These are phyloP conservation scores for Tricholoma matsutake DNA, from an alignment of 768 basidiomycete genomes.

Conservation along the genomic window DNA sequence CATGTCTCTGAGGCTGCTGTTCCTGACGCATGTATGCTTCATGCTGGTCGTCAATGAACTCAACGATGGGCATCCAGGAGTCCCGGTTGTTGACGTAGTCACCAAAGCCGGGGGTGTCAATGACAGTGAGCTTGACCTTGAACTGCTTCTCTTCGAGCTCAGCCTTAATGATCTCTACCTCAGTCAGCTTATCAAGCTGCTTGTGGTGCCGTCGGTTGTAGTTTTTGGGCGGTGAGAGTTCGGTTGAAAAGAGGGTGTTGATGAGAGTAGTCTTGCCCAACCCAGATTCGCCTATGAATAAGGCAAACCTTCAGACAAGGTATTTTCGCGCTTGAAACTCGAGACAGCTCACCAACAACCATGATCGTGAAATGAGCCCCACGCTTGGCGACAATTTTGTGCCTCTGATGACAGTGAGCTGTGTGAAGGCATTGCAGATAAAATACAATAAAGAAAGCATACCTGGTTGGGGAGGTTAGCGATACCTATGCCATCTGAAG, in stretches of 20 bases:
- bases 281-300: conserved; percentile 81
- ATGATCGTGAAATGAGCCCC: conserved; percentile 99
- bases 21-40: conserved; percentile 97
- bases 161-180: conserved; percentile 99
- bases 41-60: conserved; percentile 96
- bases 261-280: conserved; percentile 96
- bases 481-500: conserved; percentile 84
- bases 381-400: conserved; percentile 98
- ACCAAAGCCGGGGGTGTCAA: conserved; percentile 98
- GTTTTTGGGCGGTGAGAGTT: conserved; percentile 89
- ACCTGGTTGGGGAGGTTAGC: conserved; percentile 99
- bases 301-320: conserved; percentile 1
- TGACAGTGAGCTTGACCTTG: conserved; percentile 98
- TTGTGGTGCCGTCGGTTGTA: conserved; percentile 87
- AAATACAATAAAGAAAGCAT: conserved; percentile 18
- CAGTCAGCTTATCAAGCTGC: conserved; percentile 97
- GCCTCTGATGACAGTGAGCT: conserved; percentile 60
- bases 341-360: conserved; percentile 80
- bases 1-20: conserved; percentile 93
- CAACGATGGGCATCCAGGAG: conserved; percentile 97
- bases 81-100: conserved; percentile 99
- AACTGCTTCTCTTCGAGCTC: conserved; percentile 99
- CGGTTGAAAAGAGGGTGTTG: conserved; percentile 98
- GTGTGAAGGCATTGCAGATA: conserved; percentile 14
- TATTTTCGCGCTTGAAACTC: background rate